A percentile compares a stretch with the other conserved stretches of the same genome.
Conservation (phyloP, 306 rosid species). For the Parietaria judaica region DNA sequence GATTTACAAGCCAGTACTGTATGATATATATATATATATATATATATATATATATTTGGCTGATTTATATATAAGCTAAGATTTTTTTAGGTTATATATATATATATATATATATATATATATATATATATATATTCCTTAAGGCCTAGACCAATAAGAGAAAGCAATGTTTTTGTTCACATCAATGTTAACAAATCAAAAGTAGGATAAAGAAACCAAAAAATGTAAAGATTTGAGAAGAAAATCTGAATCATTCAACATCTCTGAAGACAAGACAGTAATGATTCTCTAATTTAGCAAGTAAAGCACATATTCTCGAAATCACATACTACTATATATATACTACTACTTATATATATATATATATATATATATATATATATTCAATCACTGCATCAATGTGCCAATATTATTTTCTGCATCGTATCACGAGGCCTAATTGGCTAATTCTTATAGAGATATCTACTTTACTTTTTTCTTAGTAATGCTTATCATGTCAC, state of each 20-base stretch:
- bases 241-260: slow-evolving; percentile 19
- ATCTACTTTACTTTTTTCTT: not conserved
- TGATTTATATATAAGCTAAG: no score
- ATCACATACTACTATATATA: not conserved
- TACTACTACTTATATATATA: not conserved
- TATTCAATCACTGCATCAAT: slow-evolving; percentile 1
- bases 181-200: not conserved
- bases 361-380: not conserved
- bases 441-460: not conserved
- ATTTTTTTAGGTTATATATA: no score
- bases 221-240: slow-evolving; percentile 20
- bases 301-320: slow-evolving; percentile 45
- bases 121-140: not conserved
- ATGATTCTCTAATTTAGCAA: slow-evolving; percentile 25
- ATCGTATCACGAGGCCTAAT: not conserved
- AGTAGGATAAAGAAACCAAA: not conserved
- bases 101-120: no score
- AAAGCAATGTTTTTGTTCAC: not conserved
- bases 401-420: not conserved
- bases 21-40: no score
- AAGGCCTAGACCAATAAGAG: not conserved
- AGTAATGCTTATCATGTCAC: not conserved
- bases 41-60: no score
- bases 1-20: not conserved
- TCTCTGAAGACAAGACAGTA: slow-evolving; percentile 20